Conservation (phyloP, 441 rosid species). For the Euphorbia neoarborescens region DNA sequence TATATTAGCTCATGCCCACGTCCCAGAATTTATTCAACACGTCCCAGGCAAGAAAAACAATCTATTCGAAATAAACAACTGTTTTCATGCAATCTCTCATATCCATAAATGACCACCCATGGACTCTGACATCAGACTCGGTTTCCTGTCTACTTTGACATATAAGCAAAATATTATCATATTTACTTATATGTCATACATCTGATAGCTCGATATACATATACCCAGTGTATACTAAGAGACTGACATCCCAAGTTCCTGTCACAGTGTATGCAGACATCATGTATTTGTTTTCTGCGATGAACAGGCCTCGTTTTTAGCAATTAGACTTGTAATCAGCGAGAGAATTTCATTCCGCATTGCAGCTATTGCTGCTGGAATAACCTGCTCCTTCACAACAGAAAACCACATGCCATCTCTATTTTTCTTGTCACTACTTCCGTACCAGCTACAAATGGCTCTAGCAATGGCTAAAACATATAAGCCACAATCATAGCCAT, state of each 20-base stretch:
- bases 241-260: background rate
- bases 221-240: no score
- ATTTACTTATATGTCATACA: no score
- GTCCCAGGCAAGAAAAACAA: no score
- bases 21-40: no score
- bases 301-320: background rate
- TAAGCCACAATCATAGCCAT: slow-evolving; percentile 67
- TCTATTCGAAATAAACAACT: no score
- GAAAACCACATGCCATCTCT: slow-evolving; percentile 47
- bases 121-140: no score
- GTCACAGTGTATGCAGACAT: background rate
- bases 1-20: no score
- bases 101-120: no score
- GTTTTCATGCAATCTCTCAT: no score
- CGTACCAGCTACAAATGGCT: slow-evolving; percentile 48
- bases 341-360: slow-evolving; percentile 47
- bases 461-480: slow-evolving; percentile 51
- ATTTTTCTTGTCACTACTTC: slow-evolving; percentile 25
- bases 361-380: slow-evolving; percentile 35
- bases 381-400: slow-evolving; percentile 46
- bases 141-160: no score
- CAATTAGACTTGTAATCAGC: slow-evolving; percentile 46
- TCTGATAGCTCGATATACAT: no score
- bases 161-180: no score
- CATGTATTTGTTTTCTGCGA: background rate